Evolutionary conservation across 2,329 filamentous ascomycete species (phyloP).

Genomic region (Botrytis aclada): DNA sequence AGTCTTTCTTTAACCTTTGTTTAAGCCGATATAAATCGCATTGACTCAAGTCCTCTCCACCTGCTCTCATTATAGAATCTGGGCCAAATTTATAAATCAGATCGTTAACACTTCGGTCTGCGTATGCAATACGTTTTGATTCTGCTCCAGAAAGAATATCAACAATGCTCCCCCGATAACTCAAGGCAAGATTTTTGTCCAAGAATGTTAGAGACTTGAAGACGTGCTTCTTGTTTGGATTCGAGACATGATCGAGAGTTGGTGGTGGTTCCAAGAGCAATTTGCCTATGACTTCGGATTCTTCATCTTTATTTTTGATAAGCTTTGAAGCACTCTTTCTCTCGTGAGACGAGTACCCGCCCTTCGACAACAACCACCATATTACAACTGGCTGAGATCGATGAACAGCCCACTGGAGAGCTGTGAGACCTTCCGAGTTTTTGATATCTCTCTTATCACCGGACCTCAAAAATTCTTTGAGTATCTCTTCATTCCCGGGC

Average conservation of each 20-base stretch:
- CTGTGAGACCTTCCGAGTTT: not conserved
- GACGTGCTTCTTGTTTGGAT: not conserved
- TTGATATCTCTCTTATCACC: not conserved
- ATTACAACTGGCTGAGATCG: not conserved
- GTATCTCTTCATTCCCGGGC: not conserved
- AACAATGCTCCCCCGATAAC: not conserved
- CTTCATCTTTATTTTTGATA: no score
- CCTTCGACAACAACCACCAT: conserved; percentile 4
- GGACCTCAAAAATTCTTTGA: not conserved
- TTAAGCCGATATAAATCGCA: not conserved
- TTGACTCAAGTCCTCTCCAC: not conserved
- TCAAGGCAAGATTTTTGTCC: not conserved
- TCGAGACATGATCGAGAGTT: not conserved
- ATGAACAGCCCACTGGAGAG: not conserved
- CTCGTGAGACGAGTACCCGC: not conserved
- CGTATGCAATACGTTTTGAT: not conserved
- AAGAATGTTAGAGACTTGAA: not conserved
- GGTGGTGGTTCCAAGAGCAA: not conserved
- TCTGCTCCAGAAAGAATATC: not conserved
- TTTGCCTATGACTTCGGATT: not conserved
- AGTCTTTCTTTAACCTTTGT: not conserved
- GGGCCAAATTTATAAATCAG: not conserved
- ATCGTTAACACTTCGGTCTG: not conserved
- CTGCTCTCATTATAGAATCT: not conserved
- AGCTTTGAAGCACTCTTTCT: not conserved